Evolutionary conservation across 2,329 filamentous ascomycete genomes (phyloP).

Genomic region (Microcyclospora tardicrescens): DNA sequence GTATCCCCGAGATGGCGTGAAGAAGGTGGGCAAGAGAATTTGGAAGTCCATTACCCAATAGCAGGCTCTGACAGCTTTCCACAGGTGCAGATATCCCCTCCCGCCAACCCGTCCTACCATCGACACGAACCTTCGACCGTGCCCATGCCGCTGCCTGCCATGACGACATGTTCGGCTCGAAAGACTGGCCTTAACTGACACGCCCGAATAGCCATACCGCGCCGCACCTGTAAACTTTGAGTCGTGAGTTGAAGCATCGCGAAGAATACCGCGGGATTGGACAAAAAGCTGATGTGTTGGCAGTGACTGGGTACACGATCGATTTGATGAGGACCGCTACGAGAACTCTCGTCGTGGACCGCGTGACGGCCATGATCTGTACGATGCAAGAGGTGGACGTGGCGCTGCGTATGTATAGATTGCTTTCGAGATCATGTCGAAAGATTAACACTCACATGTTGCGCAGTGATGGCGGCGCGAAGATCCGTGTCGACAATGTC

Average conservation of each 20-base stretch:
- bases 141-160: constrained; percentile 20
- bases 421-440: not conserved
- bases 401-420: constrained; percentile 6
- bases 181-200: constrained; percentile 23
- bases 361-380: constrained; percentile 10
- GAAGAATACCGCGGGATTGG: constrained; percentile 1
- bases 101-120: constrained; percentile 6
- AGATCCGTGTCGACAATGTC: constrained; percentile 74
- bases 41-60: not conserved
- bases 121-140: constrained; percentile 11
- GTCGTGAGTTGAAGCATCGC: constrained; percentile 38
- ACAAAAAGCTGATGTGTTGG: constrained; percentile 9
- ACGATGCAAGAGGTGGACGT: constrained; percentile 6
- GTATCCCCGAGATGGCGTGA: constrained; percentile 70
- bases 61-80: constrained; percentile 3
- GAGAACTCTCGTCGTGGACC: constrained; percentile 3
- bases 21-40: constrained; percentile 53
- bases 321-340: constrained; percentile 22
- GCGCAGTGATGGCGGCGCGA: constrained; percentile 25
- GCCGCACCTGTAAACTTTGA: constrained; percentile 44
- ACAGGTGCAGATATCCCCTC: constrained; percentile 33
- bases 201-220: constrained; percentile 20
- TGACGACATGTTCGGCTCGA: constrained; percentile 8
- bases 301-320: constrained; percentile 76
- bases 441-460: not conserved